phyloP scores from a whole-genome alignment of 306 rosid species.

The Hippophae tibetana region DNA sequence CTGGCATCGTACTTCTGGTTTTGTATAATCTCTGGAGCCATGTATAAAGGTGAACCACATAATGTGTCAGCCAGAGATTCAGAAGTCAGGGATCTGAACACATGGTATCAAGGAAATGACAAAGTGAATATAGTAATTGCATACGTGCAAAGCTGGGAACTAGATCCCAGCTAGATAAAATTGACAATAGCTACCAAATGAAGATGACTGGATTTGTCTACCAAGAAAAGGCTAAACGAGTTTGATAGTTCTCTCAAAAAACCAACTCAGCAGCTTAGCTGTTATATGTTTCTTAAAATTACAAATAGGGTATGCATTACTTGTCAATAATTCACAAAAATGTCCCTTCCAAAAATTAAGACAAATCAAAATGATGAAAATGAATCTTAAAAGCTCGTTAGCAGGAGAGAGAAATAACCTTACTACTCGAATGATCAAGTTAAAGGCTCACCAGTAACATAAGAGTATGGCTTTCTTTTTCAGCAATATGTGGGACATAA shows the following conservation, averaged over 20 bases:
- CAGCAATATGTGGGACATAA: neutral
- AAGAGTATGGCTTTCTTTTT: neutral
- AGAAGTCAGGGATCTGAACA: slow-evolving; percentile 64
- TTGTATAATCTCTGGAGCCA: slow-evolving; percentile 93
- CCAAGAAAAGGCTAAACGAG: neutral
- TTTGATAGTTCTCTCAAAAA: neutral
- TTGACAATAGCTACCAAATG: slow-evolving; percentile 2
- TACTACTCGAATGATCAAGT: neutral
- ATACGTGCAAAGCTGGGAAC: neutral
- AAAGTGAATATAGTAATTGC: slow-evolving; percentile 6
- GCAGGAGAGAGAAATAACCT: neutral
- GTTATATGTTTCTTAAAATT: slow-evolving; percentile 6
- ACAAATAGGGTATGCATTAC: neutral
- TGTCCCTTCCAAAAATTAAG: neutral
- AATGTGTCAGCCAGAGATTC: slow-evolving; percentile 72
- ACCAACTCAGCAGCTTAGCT: neutral
- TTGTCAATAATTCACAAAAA: slow-evolving; percentile 3
- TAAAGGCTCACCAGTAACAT: neutral
- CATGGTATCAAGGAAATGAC: slow-evolving; percentile 20
- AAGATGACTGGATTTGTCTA: neutral
- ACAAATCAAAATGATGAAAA: neutral
- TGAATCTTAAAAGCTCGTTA: neutral
- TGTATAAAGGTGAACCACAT: slow-evolving; percentile 95
- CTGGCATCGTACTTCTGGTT: slow-evolving; percentile 72
- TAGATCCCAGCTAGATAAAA: neutral